Evolutionary conservation across 805 yeast species (phyloP).

Genomic region (Isabelozyma rhagii): DNA sequence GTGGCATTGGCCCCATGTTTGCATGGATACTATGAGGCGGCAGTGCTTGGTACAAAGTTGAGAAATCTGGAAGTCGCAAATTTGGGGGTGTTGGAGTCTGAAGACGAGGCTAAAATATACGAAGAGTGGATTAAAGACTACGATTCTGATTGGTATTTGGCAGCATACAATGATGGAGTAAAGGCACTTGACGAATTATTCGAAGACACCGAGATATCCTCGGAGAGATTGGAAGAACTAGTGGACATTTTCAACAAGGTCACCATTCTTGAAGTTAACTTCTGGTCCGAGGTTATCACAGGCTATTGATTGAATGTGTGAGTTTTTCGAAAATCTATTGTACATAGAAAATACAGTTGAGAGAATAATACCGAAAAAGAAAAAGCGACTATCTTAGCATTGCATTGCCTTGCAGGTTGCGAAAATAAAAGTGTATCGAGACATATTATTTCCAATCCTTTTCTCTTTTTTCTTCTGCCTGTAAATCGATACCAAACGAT

Average conservation of each 20-base stretch:
- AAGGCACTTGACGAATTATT: conserved; percentile 44
- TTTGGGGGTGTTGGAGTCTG: conserved; percentile 12
- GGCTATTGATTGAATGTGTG: not conserved
- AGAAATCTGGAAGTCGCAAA: conserved; percentile 11
- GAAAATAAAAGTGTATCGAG: not conserved
- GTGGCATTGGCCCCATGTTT: conserved; percentile 75
- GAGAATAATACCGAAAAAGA: too few species aligned
- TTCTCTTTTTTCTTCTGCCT: not conserved
- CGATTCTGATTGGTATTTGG: conserved; percentile 52
- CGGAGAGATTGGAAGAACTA: conserved; percentile 47
- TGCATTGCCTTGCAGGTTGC: too few species aligned
- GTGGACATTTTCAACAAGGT: conserved; percentile 60
- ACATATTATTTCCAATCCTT: not conserved
- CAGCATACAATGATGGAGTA: conserved; percentile 52
- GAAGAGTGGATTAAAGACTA: conserved; percentile 63
- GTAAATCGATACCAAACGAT: not conserved
- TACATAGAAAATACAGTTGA: too few species aligned
- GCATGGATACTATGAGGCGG: conserved; percentile 67
- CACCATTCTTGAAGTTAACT: conserved; percentile 56
- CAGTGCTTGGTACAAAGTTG: conserved; percentile 24
- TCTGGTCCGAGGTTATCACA: conserved; percentile 57
- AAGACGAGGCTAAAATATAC: conserved; percentile 29
- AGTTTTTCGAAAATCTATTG: too few species aligned
- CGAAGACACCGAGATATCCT: conserved; percentile 27
- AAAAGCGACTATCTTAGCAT: too few species aligned